phyloP scores from a whole-genome alignment of 2,329 filamentous ascomycete species.

The Aspergillus sp. region DNA sequence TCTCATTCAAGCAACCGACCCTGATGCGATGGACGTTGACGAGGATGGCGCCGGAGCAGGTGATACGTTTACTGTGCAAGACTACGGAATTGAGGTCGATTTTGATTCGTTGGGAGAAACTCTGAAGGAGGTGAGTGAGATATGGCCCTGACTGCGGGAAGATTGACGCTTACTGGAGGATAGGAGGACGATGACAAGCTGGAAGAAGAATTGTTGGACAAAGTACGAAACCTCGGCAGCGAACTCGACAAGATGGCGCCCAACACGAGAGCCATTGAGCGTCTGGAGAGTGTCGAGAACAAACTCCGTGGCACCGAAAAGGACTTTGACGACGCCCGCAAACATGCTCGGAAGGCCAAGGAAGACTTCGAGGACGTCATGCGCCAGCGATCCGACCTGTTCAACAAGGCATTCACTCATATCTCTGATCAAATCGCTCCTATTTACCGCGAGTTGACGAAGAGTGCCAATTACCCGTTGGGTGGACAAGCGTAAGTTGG shows the following conservation, averaged over 20 bases:
- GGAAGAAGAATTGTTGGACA: slow-evolving; percentile 75
- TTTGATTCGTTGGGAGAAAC: slow-evolving; percentile 81
- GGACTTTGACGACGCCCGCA: slow-evolving; percentile 83
- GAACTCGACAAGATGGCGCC: slow-evolving; percentile 94
- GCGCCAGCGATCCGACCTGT: slow-evolving; percentile 79
- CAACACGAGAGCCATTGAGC: slow-evolving; percentile 93
- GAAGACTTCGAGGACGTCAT: slow-evolving; percentile 83
- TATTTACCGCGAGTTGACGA: slow-evolving; percentile 93
- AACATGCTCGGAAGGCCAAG: slow-evolving; percentile 69
- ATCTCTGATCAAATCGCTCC: slow-evolving; percentile 92
- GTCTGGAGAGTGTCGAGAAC: slow-evolving; percentile 79
- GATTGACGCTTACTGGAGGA: slow-evolving; percentile 10
- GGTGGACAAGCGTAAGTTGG: slow-evolving; percentile 66
- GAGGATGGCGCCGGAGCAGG: slow-evolving; percentile 56
- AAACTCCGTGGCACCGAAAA: slow-evolving; percentile 81
- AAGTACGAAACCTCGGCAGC: slow-evolving; percentile 68
- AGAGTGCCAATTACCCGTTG: slow-evolving; percentile 86
- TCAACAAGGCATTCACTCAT: slow-evolving; percentile 92
- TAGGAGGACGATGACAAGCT: slow-evolving; percentile 68
- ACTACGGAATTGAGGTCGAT: slow-evolving; percentile 88
- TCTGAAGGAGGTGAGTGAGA: slow-evolving; percentile 66
- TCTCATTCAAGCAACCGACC: slow-evolving; percentile 67
- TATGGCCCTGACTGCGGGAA: too few species aligned
- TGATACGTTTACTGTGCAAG: slow-evolving; percentile 66
- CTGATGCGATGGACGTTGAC: slow-evolving; percentile 91